Conservation (phyloP, 2,329 filamentous ascomycete genomes). For the Pestalotiopsis sp. region DNA sequence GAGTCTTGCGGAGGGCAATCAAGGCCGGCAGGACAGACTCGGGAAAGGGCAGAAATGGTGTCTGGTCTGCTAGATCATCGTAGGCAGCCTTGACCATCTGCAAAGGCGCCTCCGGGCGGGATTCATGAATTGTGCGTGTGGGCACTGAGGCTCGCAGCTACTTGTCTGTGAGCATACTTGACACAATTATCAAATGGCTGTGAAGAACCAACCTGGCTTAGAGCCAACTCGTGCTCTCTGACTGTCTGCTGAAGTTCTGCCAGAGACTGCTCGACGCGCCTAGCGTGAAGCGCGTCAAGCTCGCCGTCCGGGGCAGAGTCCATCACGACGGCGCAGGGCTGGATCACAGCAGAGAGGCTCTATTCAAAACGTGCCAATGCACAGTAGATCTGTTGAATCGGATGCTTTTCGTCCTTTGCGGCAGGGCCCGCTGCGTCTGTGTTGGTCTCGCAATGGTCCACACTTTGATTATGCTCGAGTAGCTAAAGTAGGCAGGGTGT, state of each 20-base stretch:
- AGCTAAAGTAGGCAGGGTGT: neutral
- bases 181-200: neutral
- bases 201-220: constrained; percentile 42
- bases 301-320: constrained; percentile 26
- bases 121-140: constrained; percentile 16
- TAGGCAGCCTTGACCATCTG: constrained; percentile 66
- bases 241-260: constrained; percentile 64
- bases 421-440: neutral
- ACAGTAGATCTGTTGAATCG: neutral
- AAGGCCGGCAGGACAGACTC: constrained; percentile 72
- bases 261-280: constrained; percentile 67
- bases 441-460: neutral
- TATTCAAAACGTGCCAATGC: neutral
- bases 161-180: neutral
- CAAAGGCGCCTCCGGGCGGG: constrained; percentile 34
- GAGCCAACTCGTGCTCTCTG: constrained; percentile 52
- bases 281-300: constrained; percentile 43
- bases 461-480: neutral
- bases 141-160: constrained; percentile 13
- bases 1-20: constrained; percentile 68
- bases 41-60: constrained; percentile 66
- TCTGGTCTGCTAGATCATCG: constrained; percentile 58
- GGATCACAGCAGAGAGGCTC: neutral
- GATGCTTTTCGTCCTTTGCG: neutral
- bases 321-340: constrained; percentile 20